A percentile compares a stretch with the other conserved stretches of the same genome.
These are phyloP conservation scores for Ramalina peruviana DNA, from an alignment of 495 filamentous ascomycete genomes.

Conservation along the genomic window DNA sequence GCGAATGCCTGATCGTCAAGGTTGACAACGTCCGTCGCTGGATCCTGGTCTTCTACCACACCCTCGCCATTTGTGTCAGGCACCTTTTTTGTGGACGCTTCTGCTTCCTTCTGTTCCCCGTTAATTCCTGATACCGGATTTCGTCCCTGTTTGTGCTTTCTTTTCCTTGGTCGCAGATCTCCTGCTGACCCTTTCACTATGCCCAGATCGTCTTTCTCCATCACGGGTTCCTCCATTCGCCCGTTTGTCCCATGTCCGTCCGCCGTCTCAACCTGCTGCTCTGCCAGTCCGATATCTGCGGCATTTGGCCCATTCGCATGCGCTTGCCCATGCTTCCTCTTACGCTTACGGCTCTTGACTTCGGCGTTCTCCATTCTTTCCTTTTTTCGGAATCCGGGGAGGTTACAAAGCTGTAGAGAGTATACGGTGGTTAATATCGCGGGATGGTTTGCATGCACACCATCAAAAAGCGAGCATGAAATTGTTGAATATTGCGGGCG, in stretches of 20 bases:
- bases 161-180: neutral
- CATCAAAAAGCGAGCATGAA: no score
- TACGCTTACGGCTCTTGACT: constrained; percentile 51
- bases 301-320: neutral
- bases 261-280: no score
- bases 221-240: no score
- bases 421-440: no score
- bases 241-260: no score
- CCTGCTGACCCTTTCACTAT: no score
- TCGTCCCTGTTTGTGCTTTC: neutral
- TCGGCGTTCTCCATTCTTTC: constrained; percentile 39
- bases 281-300: no score
- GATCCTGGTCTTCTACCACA: neutral
- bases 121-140: neutral
- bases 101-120: neutral
- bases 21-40: neutral
- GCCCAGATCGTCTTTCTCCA: neutral
- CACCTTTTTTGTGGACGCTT: neutral
- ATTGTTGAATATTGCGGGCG: no score
- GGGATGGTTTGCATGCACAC: no score
- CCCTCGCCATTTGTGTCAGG: neutral
- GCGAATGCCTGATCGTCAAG: constrained; percentile 16
- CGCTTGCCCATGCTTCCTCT: constrained; percentile 41
- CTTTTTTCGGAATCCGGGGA: constrained; percentile 17
- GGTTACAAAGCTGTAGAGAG: neutral